Base-by-base conservation (phyloP, 108 stramenopile species). In the Cyclotella kingstonii region DNA sequence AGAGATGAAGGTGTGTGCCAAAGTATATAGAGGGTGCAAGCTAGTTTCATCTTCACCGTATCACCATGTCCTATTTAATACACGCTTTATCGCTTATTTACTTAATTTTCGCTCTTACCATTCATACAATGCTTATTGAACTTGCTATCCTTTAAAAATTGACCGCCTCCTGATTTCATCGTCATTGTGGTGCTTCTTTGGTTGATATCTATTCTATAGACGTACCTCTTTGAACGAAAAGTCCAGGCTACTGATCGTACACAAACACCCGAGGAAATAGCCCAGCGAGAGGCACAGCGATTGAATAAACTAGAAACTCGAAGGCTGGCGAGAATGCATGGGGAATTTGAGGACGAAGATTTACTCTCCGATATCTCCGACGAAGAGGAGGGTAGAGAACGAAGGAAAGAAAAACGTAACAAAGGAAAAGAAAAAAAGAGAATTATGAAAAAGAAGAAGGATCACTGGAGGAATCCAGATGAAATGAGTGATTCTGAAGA, bases 241-340 rank as follows among this genome's bases (percentile, higher is more conserved):
- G 81, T 82, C 19, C 82, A 87, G 35, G 95, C 97, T 7, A 91
- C 91, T 3, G 96, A 96, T 59, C 85, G 97, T 23, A 94, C 95
- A 1, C 95, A 96, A 81, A 96, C 95, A 11, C 78, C 86, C 12
- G 95, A 98, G 70, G 97, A 98, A 60, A 81, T 95, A 22, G 95
- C 95, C 63, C 88, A 90, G 72, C 94, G 88, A 68, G 93, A 95
- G 75, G 87, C 88, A 14, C 90, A 94, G 18, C 66, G 79, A 44
- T 64, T 98, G 47, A 87, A 96, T 11, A 79, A 91, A 67, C 54
- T 95, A 33, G 97, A 98, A 76, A 89, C 92, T 15, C 70, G 79
- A 25, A 77, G 97, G 9, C 35, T 96, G 60, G 87, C 87, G 26
- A 77, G 97, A 23, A 98, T 98, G 97, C 78, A 76, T 67, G 93